Evolutionary conservation across 1,139 yeast genomes (phyloP), one percentile per base, ranked within the genome.

Genomic region (Suhomyces panamericanus): DNA sequence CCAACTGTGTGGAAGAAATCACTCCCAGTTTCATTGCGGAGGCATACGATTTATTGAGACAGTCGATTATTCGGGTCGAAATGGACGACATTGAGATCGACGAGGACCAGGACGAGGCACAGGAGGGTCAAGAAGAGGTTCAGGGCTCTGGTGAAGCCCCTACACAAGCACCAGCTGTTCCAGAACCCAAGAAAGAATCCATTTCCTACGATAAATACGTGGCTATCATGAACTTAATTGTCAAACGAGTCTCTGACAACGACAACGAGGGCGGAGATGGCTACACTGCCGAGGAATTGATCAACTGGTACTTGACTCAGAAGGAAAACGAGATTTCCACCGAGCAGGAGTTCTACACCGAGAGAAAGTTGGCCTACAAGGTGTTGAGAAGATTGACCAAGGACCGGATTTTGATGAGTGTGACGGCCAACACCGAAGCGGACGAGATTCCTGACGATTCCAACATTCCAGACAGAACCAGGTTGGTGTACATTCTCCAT

Each of bases 61-160:
- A 89, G 66, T 87, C 96, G 36, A 91, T 93, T 50, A 89, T 93
- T 54, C 82, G 95, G 53, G 98, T 93, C 38, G 98, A 93, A 61
- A 87, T 87, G 67, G 99, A 93, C 56, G 99, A 93, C 63, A 78
- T 95, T 35, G 95, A 88, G 49, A 75, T 93, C 43, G 95, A 84
- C 11, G 95, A 81, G 24, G 24, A 20, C 38, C 49, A 43, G 31
- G 48, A 47, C 17, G 14, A 54, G 13, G 57, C 50, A 15, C 24
- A 15, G n/a, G 48, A 40, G 11, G 39, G 10, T 12, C 24, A 15
- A 10, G 40, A 16, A 14, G 40, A 32, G 24, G 32, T 13, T 11
- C 51, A 42, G 4, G 42, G 34, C 11, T 54, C 46, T 30, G 42
- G 32, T 11, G 55, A 47, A 30, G 53, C 22, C 6, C 45, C 14